phyloP scores from a whole-genome alignment of 805 yeast species.

The Candida succiphila region DNA sequence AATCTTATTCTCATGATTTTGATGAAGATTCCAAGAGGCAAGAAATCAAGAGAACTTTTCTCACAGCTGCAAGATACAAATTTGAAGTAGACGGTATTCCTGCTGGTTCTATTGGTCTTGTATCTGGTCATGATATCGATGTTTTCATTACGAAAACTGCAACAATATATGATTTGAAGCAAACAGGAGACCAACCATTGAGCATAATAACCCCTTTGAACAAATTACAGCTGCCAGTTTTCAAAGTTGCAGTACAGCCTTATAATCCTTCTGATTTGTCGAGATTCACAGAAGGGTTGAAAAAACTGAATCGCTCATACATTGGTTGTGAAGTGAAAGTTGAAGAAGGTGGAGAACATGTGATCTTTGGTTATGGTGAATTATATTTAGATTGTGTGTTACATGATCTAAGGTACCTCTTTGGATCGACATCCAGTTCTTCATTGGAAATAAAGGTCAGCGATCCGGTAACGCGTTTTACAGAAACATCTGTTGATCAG shows the following conservation, averaged over 20 bases:
- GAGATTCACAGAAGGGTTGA: constrained; percentile 57
- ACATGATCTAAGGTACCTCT: constrained; percentile 61
- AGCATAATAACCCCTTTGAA: constrained; percentile 30
- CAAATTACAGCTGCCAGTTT: constrained; percentile 44
- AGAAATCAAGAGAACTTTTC: constrained; percentile 29
- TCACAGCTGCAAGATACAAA: constrained; percentile 67
- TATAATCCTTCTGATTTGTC: constrained; percentile 71
- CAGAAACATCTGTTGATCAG: constrained; percentile 63
- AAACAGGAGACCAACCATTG: constrained; percentile 11
- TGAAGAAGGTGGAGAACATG: constrained; percentile 86
- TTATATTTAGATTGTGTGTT: constrained; percentile 75
- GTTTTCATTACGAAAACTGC: constrained; percentile 48
- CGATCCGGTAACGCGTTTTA: constrained; percentile 70
- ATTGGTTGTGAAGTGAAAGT: constrained; percentile 59
- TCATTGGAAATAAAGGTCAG: constrained; percentile 71
- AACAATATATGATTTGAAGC: constrained; percentile 31
- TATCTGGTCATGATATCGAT: constrained; percentile 50
- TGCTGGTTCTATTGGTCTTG: constrained; percentile 60
- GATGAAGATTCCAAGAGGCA: constrained; percentile 41
- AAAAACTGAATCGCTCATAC: constrained; percentile 52
- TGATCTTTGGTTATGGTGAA: constrained; percentile 78
- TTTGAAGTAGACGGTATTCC: constrained; percentile 41
- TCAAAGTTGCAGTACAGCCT: constrained; percentile 81
- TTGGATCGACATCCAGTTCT: no score
- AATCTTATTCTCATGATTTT: constrained; percentile 34